Evolutionary conservation across 2,329 filamentous ascomycete species (phyloP).

Genomic region (Dendrostoma leiphaemia): DNA sequence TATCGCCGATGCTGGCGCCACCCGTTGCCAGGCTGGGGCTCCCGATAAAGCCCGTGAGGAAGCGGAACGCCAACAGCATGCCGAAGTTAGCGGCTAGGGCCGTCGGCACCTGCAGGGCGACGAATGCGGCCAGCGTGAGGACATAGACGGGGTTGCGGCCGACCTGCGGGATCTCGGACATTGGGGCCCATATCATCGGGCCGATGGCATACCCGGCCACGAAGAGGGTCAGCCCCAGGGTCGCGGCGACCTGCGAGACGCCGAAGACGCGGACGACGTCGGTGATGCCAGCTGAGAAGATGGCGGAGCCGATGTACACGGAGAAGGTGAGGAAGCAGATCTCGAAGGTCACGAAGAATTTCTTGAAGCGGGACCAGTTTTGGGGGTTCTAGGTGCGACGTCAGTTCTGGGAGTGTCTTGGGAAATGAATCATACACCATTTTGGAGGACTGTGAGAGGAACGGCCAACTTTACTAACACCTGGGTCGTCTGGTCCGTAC

Average conservation of each 20-base stretch:
- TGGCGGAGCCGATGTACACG: conserved; percentile 50
- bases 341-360: conserved; percentile 29
- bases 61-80: conserved; percentile 61
- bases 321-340: conserved; percentile 47
- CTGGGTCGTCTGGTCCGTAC: conserved; percentile 46
- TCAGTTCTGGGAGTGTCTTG: no score
- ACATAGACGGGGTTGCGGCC: conserved; percentile 69
- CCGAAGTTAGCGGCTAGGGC: conserved; percentile 61
- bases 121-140: conserved; percentile 64
- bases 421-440: neutral
- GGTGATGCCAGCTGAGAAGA: conserved; percentile 43
- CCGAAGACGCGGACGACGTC: conserved; percentile 53
- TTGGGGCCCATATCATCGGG: conserved; percentile 63
- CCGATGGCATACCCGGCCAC: conserved; percentile 64
- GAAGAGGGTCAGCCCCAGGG: conserved; percentile 60
- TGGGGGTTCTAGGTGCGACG: conserved; percentile 26
- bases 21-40: conserved; percentile 62
- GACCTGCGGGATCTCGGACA: conserved; percentile 65
- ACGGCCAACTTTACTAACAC: conserved; percentile 25
- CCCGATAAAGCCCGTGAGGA: conserved; percentile 65
- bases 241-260: conserved; percentile 49
- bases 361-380: conserved; percentile 38
- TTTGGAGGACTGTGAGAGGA: neutral
- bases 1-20: conserved; percentile 49
- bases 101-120: conserved; percentile 63